These are phyloP conservation scores for Oryza meyeriana DNA, from an alignment of 176 grass and related monocot species.

Conservation along the genomic window DNA sequence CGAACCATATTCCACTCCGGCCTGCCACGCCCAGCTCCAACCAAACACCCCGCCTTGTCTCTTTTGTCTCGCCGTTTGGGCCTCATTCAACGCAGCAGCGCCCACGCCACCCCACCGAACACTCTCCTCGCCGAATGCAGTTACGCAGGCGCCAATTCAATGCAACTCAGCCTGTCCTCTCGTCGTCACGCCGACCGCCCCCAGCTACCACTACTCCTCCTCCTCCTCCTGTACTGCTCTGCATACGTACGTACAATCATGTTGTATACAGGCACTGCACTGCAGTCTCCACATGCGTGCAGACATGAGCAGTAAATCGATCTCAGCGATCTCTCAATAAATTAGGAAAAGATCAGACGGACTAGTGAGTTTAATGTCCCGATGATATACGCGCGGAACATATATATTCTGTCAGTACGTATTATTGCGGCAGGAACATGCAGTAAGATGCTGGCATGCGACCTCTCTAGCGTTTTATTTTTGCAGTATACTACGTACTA, in stretches of 20 bases:
- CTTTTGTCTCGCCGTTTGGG: constrained; percentile 27
- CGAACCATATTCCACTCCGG: neutral
- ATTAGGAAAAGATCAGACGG: neutral
- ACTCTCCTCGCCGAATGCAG: too few species aligned
- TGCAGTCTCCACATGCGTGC: neutral
- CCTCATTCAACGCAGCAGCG: neutral
- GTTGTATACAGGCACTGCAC: neutral
- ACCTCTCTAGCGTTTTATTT: neutral
- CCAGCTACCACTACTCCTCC: neutral
- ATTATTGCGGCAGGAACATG: neutral
- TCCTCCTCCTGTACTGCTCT: neutral
- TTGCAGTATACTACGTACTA: neutral
- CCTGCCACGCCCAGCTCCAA: neutral
- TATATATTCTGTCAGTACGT: neutral
- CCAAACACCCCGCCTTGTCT: constrained; percentile 14
- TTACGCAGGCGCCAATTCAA: neutral
- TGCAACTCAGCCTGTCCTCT: neutral
- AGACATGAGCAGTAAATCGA: neutral
- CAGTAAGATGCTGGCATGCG: neutral
- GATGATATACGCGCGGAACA: neutral
- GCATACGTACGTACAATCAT: neutral
- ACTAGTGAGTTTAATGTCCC: neutral
- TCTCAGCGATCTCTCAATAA: neutral
- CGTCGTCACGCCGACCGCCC: neutral
- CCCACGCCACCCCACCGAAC: neutral